Evolutionary conservation across 495 filamentous ascomycete genomes (phyloP).

Genomic region (Chaetomium fimeti): DNA sequence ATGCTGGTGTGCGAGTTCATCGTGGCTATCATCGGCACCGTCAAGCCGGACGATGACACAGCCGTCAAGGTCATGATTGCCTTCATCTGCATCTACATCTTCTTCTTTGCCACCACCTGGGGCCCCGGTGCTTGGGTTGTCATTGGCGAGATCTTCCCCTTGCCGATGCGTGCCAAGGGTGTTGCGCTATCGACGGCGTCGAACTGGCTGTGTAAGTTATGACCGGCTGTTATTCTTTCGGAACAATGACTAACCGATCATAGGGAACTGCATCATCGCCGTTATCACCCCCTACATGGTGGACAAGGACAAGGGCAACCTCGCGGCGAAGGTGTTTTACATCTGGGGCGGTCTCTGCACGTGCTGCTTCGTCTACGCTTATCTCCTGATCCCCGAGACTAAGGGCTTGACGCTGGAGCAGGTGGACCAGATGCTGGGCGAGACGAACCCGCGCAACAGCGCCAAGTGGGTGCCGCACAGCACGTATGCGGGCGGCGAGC

Average conservation of each 20-base stretch:
- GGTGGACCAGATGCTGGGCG: constrained; percentile 83
- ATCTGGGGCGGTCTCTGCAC: constrained; percentile 71
- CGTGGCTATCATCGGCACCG: constrained; percentile 69
- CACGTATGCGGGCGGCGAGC: constrained; percentile 56
- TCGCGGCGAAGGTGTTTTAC: constrained; percentile 72
- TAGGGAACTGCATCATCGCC: constrained; percentile 66
- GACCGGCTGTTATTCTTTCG: neutral
- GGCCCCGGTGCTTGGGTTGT: constrained; percentile 78
- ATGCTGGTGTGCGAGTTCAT: constrained; percentile 85
- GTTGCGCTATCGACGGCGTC: constrained; percentile 76
- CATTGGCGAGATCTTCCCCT: constrained; percentile 81
- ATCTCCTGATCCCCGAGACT: constrained; percentile 78
- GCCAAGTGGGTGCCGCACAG: constrained; percentile 66
- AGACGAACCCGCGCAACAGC: constrained; percentile 66
- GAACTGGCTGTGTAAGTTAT: constrained; percentile 58
- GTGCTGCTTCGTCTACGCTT: constrained; percentile 64
- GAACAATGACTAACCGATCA: neutral
- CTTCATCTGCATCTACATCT: constrained; percentile 81
- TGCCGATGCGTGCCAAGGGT: constrained; percentile 76
- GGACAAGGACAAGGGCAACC: constrained; percentile 65
- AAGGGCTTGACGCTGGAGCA: constrained; percentile 89
- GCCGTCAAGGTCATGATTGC: constrained; percentile 65
- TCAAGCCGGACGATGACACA: constrained; percentile 49
- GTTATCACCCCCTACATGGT: constrained; percentile 79
- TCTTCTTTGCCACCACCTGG: constrained; percentile 78